Percentiles rank a stretch among this genome's conserved stretches.
phyloP scores from a whole-genome alignment of 306 rosid species.

The Cucumis hystrix region DNA sequence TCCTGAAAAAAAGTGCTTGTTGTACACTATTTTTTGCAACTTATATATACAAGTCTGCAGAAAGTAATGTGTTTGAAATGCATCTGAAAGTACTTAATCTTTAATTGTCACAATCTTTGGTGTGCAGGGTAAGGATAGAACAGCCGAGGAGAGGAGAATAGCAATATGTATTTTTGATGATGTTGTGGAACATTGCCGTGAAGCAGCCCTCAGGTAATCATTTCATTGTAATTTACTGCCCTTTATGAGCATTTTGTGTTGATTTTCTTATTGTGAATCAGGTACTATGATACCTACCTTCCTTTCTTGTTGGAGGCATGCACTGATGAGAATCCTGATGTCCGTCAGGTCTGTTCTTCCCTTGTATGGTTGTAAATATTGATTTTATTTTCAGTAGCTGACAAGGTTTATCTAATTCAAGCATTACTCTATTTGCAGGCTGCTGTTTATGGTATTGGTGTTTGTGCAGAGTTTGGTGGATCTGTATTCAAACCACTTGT shows the following conservation, averaged over 20 bases:
- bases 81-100: neutral
- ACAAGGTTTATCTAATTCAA: neutral
- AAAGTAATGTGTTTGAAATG: neutral
- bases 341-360: constrained; percentile 66
- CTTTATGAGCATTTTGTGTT: neutral
- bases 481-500: constrained; percentile 71
- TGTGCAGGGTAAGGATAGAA: constrained; percentile 82
- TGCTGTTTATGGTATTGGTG: constrained; percentile 97
- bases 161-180: constrained; percentile 99
- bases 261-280: constrained; percentile 21
- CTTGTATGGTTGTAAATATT: neutral
- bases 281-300: constrained; percentile 86
- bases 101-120: neutral
- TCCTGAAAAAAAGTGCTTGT: neutral
- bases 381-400: neutral
- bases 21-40: neutral
- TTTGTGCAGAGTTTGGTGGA: constrained; percentile 95
- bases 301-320: constrained; percentile 98
- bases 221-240: neutral
- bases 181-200: constrained; percentile 95
- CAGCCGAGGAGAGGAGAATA: constrained; percentile 94
- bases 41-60: neutral
- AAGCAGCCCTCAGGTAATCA: constrained; percentile 77
- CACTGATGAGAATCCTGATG: constrained; percentile 87
- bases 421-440: constrained; percentile 38